Evolutionary conservation across 192 early-diverging fungal genomes (phyloP).

Genomic region (Bifiguratus adelaidae): DNA sequence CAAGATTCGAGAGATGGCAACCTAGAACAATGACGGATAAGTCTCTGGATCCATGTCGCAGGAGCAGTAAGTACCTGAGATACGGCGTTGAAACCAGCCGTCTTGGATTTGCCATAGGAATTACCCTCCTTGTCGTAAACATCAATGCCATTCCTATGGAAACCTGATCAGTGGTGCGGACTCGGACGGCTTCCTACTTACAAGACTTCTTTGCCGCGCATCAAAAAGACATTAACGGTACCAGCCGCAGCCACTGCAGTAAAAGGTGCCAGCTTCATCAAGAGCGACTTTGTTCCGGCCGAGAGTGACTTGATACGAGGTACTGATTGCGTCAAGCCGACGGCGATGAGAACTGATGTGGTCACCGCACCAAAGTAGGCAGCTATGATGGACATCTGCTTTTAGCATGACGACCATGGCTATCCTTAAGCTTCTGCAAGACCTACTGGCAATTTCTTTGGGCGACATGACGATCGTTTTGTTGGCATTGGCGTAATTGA

Average conservation of each 20-base stretch:
- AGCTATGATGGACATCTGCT: slow-evolving; percentile 27
- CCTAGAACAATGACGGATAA: slow-evolving; percentile 13
- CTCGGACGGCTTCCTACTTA: slow-evolving; percentile 3
- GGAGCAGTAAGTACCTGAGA: slow-evolving; percentile 29
- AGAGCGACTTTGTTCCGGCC: slow-evolving; percentile 20
- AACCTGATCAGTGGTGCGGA: not conserved
- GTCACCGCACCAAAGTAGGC: slow-evolving; percentile 68
- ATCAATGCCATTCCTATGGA: slow-evolving; percentile 58
- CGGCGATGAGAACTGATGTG: slow-evolving; percentile 65
- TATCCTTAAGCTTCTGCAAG: not conserved
- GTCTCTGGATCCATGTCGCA: not conserved
- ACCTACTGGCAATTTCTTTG: slow-evolving; percentile 57
- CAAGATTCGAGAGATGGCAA: slow-evolving; percentile 68
- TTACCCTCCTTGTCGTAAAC: slow-evolving; percentile 56
- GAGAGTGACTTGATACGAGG: slow-evolving; percentile 38
- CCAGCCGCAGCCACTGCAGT: slow-evolving; percentile 71
- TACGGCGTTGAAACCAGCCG: slow-evolving; percentile 54
- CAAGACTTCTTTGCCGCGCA: slow-evolving; percentile 72
- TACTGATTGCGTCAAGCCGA: slow-evolving; percentile 56
- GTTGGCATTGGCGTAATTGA: slow-evolving; percentile 79
- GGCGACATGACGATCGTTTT: slow-evolving; percentile 67
- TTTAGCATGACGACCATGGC: not conserved
- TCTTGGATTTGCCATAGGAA: slow-evolving; percentile 52
- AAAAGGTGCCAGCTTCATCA: slow-evolving; percentile 55
- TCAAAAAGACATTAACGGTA: slow-evolving; percentile 73